Conservation (phyloP, 2,329 filamentous ascomycete species). For the Delphinella strobiligena region DNA sequence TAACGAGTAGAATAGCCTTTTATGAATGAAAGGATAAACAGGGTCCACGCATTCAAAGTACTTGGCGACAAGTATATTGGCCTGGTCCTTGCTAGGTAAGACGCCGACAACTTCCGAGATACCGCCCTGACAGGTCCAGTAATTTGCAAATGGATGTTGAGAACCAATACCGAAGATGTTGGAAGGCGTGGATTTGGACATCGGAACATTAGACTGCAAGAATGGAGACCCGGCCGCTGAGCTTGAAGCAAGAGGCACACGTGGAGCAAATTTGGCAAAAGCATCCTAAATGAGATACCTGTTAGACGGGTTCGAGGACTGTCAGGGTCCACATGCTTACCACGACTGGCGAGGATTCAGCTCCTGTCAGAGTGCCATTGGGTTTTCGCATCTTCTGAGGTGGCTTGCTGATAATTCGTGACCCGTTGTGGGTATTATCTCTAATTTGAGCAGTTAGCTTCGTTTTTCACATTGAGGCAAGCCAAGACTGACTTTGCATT, state of each 20-base stretch:
- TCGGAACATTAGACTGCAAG: slow-evolving; percentile 61
- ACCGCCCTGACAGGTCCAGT: slow-evolving; percentile 67
- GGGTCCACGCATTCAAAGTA: slow-evolving; percentile 57
- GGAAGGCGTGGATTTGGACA: slow-evolving; percentile 56
- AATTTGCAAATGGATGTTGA: slow-evolving; percentile 70
- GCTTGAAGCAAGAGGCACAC: slow-evolving; percentile 9
- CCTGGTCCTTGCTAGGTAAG: slow-evolving; percentile 62
- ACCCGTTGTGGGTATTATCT: not conserved
- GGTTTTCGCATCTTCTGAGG: slow-evolving; percentile 21
- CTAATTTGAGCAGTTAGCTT: slow-evolving; percentile 1
- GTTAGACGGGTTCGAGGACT: too few species aligned
- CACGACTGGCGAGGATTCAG: slow-evolving; percentile 5
- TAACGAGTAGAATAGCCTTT: slow-evolving; percentile 63
- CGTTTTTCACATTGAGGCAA: not conserved
- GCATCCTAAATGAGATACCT: not conserved
- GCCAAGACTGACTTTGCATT: slow-evolving; percentile 45
- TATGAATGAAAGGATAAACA: slow-evolving; percentile 69
- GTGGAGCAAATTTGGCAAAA: slow-evolving; percentile 6
- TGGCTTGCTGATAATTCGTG: slow-evolving; percentile 21
- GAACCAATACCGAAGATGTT: slow-evolving; percentile 73
- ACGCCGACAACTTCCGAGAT: slow-evolving; percentile 64
- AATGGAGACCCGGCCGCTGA: slow-evolving; percentile 34
- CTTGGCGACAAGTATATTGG: slow-evolving; percentile 51
- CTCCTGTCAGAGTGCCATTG: slow-evolving; percentile 10
- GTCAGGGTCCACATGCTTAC: too few species aligned